Percentiles rank a stretch among this genome's conserved stretches.
Conservation (phyloP, 1,284 basidiomycete species). For the Baeospora myosura region DNA sequence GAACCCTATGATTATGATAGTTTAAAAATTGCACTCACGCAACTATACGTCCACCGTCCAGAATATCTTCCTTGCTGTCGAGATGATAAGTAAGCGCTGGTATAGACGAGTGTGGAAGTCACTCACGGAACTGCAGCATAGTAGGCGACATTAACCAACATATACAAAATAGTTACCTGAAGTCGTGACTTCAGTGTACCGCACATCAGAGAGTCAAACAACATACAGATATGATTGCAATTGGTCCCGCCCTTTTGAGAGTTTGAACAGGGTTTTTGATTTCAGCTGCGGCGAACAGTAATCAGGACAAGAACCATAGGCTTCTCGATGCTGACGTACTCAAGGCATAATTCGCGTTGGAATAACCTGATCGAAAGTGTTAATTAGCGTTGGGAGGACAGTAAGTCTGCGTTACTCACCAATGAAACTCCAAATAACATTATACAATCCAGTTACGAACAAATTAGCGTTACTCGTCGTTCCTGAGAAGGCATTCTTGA, state of each 20-base stretch:
- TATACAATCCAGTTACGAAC: constrained; percentile 57
- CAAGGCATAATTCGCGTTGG: constrained; percentile 64
- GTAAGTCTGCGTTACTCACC: too few relatives aligned
- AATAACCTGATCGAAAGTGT: constrained; percentile 67
- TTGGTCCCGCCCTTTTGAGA: constrained; percentile 57
- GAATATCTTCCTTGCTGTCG: constrained; percentile 56
- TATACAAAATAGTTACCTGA: constrained; percentile 49
- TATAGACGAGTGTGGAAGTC: too few relatives aligned
- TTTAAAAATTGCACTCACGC: constrained; percentile 35
- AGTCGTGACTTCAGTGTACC: too few relatives aligned
- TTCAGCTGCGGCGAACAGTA: too few relatives aligned
- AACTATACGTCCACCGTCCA: constrained; percentile 51
- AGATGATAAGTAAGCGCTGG: too few relatives aligned
- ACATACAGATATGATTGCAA: constrained; percentile 51
- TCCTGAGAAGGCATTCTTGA: constrained; percentile 33
- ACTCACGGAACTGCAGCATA: constrained; percentile 63
- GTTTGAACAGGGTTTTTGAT: constrained; percentile 59
- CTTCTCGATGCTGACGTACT: too few relatives aligned
- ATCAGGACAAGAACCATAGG: too few relatives aligned
- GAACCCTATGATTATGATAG: constrained; percentile 2
- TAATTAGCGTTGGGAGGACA: too few relatives aligned
- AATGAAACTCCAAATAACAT: constrained; percentile 67
- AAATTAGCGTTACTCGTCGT: constrained; percentile 38
- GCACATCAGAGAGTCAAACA: too few relatives aligned
- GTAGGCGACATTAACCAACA: constrained; percentile 62